A percentile compares a stretch with the other conserved stretches of the same genome.
Conservation (phyloP, 768 basidiomycete species). For the Russula foetens region DNA sequence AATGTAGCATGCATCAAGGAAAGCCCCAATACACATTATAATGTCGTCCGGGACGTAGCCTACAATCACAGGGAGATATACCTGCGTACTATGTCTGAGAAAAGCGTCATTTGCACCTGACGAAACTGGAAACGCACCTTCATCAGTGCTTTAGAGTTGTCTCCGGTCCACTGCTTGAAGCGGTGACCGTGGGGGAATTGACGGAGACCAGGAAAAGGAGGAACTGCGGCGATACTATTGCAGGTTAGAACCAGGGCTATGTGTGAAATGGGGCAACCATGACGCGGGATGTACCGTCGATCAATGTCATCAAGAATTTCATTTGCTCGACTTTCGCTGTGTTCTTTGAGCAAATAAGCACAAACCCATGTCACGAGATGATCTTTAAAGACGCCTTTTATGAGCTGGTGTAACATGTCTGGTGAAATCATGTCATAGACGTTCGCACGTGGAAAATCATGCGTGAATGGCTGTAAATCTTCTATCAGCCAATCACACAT, state of each 20-base stretch:
- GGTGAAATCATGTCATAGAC: neutral
- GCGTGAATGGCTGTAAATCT: no score
- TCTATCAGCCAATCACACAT: no score
- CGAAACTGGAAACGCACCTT: neutral
- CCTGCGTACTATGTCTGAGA: neutral
- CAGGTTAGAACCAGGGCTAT: neutral
- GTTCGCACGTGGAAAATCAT: no score
- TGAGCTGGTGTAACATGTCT: neutral
- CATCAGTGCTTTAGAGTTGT: neutral
- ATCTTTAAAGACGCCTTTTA: neutral
- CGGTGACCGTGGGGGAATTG: neutral
- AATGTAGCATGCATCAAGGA: slow-evolving; percentile 20
- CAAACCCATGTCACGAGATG: neutral
- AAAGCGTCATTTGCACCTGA: no score
- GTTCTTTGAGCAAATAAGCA: neutral
- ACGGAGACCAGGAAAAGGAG: neutral
- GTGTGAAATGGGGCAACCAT: no score
- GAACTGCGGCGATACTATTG: neutral
- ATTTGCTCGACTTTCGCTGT: neutral
- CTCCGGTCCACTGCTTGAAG: neutral
- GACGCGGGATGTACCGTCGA: neutral
- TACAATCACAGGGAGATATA: neutral
- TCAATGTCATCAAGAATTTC: neutral
- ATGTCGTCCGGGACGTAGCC: neutral
- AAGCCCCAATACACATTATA: neutral